Conservation (phyloP, 768 basidiomycete species). For the Trametes coccinea region DNA sequence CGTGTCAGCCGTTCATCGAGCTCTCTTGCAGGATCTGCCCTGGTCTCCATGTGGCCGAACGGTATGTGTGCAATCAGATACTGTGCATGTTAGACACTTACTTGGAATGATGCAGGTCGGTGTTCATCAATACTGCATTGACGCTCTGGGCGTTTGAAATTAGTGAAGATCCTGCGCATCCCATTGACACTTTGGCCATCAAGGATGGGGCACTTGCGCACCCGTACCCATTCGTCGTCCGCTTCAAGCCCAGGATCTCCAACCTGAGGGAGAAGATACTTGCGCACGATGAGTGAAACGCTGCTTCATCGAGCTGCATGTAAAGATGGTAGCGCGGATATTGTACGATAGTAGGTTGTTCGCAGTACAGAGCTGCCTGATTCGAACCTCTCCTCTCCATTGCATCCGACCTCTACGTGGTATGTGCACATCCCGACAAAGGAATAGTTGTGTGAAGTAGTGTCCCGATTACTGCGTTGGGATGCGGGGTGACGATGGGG, state of each 20-base stretch:
- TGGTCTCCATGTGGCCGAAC: conserved; percentile 56
- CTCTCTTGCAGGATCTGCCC: conserved; percentile 53
- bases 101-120: conserved; percentile 38
- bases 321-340: neutral
- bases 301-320: neutral
- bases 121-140: conserved; percentile 66
- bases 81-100: neutral
- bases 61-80: conserved; percentile 10
- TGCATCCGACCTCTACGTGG: too few relatives aligned
- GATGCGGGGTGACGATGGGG: neutral
- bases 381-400: too few relatives aligned
- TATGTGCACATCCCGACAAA: too few relatives aligned
- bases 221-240: conserved; percentile 59
- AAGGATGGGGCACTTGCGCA: conserved; percentile 65
- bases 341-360: neutral
- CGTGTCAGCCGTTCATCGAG: neutral
- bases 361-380: too few relatives aligned
- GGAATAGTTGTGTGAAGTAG: neutral
- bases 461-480: neutral
- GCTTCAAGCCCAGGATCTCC: conserved; percentile 52
- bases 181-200: conserved; percentile 63
- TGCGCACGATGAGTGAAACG: neutral
- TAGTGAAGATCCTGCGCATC: conserved; percentile 46
- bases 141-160: conserved; percentile 68
- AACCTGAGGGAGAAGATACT: conserved; percentile 17